Evolutionary conservation across 2,329 filamentous ascomycete genomes (phyloP).

Genomic region (Aspergillus chevalieri): DNA sequence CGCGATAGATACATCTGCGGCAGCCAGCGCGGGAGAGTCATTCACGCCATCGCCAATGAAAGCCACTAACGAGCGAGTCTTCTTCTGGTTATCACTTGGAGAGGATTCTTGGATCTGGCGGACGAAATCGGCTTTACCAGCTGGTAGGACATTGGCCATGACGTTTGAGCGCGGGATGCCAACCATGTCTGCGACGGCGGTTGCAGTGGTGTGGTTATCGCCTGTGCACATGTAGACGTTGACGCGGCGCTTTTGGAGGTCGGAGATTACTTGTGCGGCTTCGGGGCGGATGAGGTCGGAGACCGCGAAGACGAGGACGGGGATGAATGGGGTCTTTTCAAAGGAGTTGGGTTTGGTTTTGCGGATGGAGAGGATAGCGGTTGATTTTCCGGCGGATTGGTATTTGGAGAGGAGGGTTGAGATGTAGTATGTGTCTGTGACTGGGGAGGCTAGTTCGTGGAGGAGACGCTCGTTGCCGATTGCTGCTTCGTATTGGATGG

Average conservation of each 20-base stretch:
- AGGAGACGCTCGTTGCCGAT: slow-evolving; percentile 56
- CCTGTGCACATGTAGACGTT: slow-evolving; percentile 90
- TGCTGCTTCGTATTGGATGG: slow-evolving; percentile 40
- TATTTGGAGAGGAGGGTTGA: slow-evolving; percentile 31
- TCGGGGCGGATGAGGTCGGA: slow-evolving; percentile 76
- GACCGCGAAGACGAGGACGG: slow-evolving; percentile 66
- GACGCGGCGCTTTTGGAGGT: slow-evolving; percentile 60
- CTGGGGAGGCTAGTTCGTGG: slow-evolving; percentile 22
- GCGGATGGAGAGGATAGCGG: slow-evolving; percentile 39
- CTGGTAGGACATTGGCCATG: slow-evolving; percentile 79
- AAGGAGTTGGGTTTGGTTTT: slow-evolving; percentile 10
- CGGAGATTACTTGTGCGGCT: slow-evolving; percentile 57
- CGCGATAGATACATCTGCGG: slow-evolving; percentile 76
- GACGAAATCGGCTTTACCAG: slow-evolving; percentile 58
- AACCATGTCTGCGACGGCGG: slow-evolving; percentile 67
- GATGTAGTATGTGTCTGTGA: slow-evolving; percentile 28
- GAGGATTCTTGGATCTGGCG: slow-evolving; percentile 28
- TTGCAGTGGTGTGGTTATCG: slow-evolving; percentile 79
- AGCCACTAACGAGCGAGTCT: slow-evolving; percentile 55
- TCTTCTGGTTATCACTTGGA: slow-evolving; percentile 5
- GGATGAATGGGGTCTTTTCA: slow-evolving; percentile 25
- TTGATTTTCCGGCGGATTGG: slow-evolving; percentile 39
- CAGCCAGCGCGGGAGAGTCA: slow-evolving; percentile 72
- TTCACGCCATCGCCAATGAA: slow-evolving; percentile 89
- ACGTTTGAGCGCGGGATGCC: slow-evolving; percentile 70